Base-by-base conservation (phyloP, 75 land plant species). In the Picea sitchensis region DNA sequence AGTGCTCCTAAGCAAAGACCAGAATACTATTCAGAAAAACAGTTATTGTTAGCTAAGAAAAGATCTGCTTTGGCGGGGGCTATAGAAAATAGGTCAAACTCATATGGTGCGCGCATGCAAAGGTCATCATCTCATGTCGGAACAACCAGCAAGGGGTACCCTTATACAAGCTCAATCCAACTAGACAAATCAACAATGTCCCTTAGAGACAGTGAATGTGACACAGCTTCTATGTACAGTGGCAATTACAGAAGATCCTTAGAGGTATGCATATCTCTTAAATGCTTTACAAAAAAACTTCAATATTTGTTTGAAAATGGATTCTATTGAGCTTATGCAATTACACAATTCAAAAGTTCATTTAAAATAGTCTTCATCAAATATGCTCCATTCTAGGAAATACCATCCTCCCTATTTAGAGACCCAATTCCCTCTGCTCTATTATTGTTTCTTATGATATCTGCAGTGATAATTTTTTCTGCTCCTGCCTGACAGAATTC, bases 1-100 rank as follows among this genome's bases (percentile, higher is more conserved):
- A 98, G 98, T 78, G 94, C 96, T 8, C 94, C 99, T 6, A 93
- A 90, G 84, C 86, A 82, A 57, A 78, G 99, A 58, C 98, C 95
- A 30, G 99, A 95, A 6, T 62, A 62, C 23, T 54, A 92, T 0
- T 77, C 15, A 34, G 91, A 91, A 73, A 30, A 44, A 34, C 14
- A 32, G 2, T 30, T 15, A 21, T 30, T 79, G n/a, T 38, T 51
- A 12, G 32, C 80, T 31, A 65, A 79, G n/a, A 61, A 62, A 38
- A 84, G 88, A 80, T 73, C 90, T 15, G 83, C 85, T 71, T 57
- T 83, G 20, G 34, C 87, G 56, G 81, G 85, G 78, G 65, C 85
- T 1, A 13, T 86, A 11, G 93, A 92, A 75, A 88, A 90, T 9
- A 83, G 90, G 71, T 86, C 81, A 26, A 78, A 84, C 4, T 85